phyloP scores from a whole-genome alignment of 2,329 filamentous ascomycete species.

The Seiridium unicorne region DNA sequence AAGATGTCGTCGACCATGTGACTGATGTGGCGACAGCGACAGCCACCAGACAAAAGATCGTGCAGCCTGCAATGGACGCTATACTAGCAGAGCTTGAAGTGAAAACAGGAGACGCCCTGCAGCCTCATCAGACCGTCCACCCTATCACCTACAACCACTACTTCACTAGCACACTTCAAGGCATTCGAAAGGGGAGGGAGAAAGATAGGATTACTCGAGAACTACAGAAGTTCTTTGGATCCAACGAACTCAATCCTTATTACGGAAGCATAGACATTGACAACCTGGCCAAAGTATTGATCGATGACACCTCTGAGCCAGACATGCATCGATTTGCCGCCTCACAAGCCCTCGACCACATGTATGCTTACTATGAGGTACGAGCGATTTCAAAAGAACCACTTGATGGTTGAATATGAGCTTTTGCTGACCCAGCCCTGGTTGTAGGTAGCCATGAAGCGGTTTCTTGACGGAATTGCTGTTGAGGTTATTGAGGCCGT shows the following conservation, averaged over 20 bases:
- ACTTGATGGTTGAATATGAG: background rate
- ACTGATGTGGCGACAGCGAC: slow-evolving; percentile 37
- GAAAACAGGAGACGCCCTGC: slow-evolving; percentile 44
- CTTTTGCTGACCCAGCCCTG: background rate
- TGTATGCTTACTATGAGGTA: slow-evolving; percentile 35
- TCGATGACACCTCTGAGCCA: slow-evolving; percentile 11
- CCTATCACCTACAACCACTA: slow-evolving; percentile 54
- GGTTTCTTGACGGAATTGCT: slow-evolving; percentile 41
- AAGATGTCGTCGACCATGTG: slow-evolving; percentile 39
- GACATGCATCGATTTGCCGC: slow-evolving; percentile 26
- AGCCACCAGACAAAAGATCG: slow-evolving; percentile 32
- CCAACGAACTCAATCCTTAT: background rate
- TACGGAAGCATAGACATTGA: background rate
- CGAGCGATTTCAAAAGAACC: slow-evolving; percentile 3
- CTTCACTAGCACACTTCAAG: slow-evolving; percentile 35
- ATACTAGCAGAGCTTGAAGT: slow-evolving; percentile 31
- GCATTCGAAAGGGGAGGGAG: slow-evolving; percentile 9
- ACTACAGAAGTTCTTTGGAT: background rate
- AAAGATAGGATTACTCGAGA: background rate
- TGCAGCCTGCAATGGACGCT: slow-evolving; percentile 38
- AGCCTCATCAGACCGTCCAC: slow-evolving; percentile 41
- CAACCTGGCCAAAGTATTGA: background rate
- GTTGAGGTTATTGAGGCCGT: slow-evolving; percentile 40
- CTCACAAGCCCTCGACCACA: slow-evolving; percentile 29
- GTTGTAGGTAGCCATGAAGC: slow-evolving; percentile 39